These are phyloP conservation scores for Cicer bijugum DNA, from an alignment of 306 rosid species.

Conservation along the genomic window DNA sequence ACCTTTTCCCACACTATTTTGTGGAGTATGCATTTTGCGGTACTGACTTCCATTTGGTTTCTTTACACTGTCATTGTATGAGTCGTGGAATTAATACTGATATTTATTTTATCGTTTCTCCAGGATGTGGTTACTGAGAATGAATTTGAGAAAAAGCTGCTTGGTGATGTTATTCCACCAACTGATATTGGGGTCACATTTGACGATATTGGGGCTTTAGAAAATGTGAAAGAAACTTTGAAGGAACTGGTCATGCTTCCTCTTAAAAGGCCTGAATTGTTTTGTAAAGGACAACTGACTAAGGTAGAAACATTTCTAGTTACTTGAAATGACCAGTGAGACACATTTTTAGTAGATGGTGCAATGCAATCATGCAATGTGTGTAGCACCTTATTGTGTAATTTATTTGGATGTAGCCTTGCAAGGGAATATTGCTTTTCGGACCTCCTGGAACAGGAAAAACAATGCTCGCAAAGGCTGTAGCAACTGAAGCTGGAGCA, in stretches of 20 bases:
- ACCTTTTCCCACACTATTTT: conserved; percentile 22
- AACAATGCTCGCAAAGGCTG: conserved; percentile 99
- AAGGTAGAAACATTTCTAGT: conserved; percentile 58
- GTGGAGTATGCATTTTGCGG: neutral
- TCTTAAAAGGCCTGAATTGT: conserved; percentile 90
- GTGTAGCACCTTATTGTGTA: conserved; percentile 24
- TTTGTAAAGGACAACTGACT: conserved; percentile 86
- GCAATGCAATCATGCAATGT: conserved; percentile 12
- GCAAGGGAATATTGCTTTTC: conserved; percentile 95
- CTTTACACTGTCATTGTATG: neutral
- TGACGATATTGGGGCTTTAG: conserved; percentile 96
- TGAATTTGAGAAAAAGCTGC: conserved; percentile 91
- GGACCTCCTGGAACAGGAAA: conserved; percentile 99
- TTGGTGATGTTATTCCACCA: conserved; percentile 91
- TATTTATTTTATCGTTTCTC: conserved; percentile 26
- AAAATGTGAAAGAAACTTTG: conserved; percentile 92
- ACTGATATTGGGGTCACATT: conserved; percentile 90
- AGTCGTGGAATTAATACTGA: neutral
- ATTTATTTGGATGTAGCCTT: conserved; percentile 63
- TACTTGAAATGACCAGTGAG: conserved; percentile 19
- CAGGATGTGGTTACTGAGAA: conserved; percentile 97
- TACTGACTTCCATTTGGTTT: conserved; percentile 14
- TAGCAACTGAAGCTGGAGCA: conserved; percentile 99
- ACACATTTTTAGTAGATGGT: conserved; percentile 16
- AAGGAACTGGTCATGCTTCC: conserved; percentile 99